phyloP scores from a whole-genome alignment of 2,329 filamentous ascomycete species.

The Colletotrichum lini region DNA sequence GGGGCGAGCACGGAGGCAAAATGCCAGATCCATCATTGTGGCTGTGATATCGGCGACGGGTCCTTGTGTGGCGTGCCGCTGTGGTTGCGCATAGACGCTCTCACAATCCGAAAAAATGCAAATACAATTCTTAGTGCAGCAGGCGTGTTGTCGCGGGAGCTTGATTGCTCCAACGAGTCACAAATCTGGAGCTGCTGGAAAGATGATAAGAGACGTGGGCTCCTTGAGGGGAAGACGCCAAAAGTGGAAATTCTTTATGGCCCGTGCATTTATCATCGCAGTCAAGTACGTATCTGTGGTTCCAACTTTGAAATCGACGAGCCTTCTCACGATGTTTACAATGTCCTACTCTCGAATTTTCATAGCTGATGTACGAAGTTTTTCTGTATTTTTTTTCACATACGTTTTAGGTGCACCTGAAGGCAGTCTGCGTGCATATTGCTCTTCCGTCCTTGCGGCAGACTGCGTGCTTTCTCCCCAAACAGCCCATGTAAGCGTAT shows the following conservation, averaged over 20 bases:
- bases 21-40: neutral
- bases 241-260: constrained; percentile 28
- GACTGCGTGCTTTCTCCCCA: neutral
- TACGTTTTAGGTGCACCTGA: too few relatives aligned
- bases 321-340: neutral
- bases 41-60: neutral
- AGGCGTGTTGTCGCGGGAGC: neutral
- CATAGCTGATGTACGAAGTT: too few relatives aligned
- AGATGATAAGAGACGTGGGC: constrained; percentile 38
- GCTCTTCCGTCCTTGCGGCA: neutral
- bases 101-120: neutral
- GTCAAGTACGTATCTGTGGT: neutral
- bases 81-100: neutral
- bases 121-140: neutral
- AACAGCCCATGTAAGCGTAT: neutral
- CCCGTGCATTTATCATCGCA: constrained; percentile 20
- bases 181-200: constrained; percentile 16
- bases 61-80: constrained; percentile 5
- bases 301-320: neutral
- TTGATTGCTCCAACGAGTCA: constrained; percentile 18
- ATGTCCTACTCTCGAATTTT: neutral
- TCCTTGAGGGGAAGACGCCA: constrained; percentile 15
- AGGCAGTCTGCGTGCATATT: neutral
- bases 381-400: too few relatives aligned
- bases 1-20: constrained; percentile 30